Base-by-base conservation (phyloP, 768 basidiomycete genomes). In the Russula griseocarnosa region DNA sequence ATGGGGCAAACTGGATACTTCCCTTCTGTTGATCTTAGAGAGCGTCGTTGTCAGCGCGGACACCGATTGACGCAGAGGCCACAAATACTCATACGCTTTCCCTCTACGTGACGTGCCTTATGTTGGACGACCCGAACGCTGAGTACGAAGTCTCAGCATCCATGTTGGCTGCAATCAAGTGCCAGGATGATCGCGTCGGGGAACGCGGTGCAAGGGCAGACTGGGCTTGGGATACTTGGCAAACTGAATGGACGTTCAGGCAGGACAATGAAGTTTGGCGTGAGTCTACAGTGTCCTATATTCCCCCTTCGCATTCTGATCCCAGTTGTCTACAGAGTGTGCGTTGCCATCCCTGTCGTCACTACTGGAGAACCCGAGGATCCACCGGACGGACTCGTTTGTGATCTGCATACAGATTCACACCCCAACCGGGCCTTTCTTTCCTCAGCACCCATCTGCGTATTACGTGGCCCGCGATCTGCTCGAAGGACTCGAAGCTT, bases 381-480 rank as follows among this genome's bases (percentile, higher is more conserved):
- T 91, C 36, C 73, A 71, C 28, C 82, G 82, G 55, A 81, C 82
- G 0, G 85, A 92, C 70, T 87, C 86, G 1, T 83, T 92, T 61
- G 83, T 86, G 0, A 81, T 92, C 40, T 87, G 85, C 70, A 78
- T 92, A 3, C 89, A 91, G 67, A 84, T 92, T 30, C 87, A 88
- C 70, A 83, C 80, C 32, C 88, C 79, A 1, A 61, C 73, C 7
- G 75, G 76, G 2, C 75, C 84, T 2, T 81, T 82, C 67, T 83
- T 82, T 67, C 87, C 86, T 47, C 84, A 86, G 58, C 85, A 86
- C 55, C 87, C 87, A 14, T 82, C 83, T 0, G 79, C 82, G 4
- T 82, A 82, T 62, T 83, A 83, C 66, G 84, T 89, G 14, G 88
- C 88, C 5, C 77, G 80, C 20, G 83, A 86, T 70, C 77, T 90